These are phyloP conservation scores for Actinomucor elegans DNA, from an alignment of 371 early-diverging fungal species.

Conservation along the genomic window DNA sequence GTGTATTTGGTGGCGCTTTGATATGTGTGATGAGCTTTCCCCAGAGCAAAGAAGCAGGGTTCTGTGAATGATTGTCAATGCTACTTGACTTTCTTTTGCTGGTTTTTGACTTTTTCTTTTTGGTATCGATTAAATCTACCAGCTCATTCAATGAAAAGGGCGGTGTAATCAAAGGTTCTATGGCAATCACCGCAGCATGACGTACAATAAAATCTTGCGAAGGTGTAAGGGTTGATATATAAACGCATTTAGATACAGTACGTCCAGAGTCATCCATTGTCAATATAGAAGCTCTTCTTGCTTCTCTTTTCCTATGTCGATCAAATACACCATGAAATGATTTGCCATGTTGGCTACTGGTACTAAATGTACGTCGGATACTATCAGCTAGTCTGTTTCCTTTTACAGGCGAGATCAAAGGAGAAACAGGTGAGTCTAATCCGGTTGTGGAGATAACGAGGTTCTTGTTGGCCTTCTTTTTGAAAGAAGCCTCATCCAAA, in stretches of 20 bases:
- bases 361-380: slow-evolving; percentile 20
- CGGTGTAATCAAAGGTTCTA: slow-evolving; percentile 62
- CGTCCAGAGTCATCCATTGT: neutral
- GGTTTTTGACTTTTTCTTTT: neutral
- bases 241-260: neutral
- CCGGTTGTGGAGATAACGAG: neutral
- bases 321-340: slow-evolving; percentile 7
- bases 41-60: slow-evolving; percentile 47
- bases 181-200: slow-evolving; percentile 70
- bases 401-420: neutral
- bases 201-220: slow-evolving; percentile 65
- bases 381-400: slow-evolving; percentile 1
- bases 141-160: slow-evolving; percentile 60
- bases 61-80: neutral
- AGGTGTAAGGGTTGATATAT: slow-evolving; percentile 8
- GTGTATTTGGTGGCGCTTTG: neutral
- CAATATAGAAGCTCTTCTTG: slow-evolving; percentile 14
- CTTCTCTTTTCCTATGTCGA: slow-evolving; percentile 6
- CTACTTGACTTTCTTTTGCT: neutral
- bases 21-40: slow-evolving; percentile 59
- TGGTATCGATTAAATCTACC: slow-evolving; percentile 51
- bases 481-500: neutral
- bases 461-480: neutral
- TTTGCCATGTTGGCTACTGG: neutral
- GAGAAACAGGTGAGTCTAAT: neutral